Conservation (phyloP, 345 rosid species). For the Linum usitatissimum region DNA sequence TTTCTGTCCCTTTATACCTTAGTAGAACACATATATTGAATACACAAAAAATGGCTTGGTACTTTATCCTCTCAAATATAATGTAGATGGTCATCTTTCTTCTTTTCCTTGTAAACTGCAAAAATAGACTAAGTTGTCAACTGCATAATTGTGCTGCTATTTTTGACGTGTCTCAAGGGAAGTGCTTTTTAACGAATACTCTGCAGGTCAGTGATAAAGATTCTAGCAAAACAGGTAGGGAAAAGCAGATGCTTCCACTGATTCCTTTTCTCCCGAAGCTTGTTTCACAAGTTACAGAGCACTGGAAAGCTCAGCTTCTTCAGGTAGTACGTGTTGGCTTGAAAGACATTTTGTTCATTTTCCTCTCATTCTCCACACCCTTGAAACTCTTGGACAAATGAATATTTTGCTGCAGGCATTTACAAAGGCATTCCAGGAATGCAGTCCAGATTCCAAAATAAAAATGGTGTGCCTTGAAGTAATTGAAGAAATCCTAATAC, state of each 20-base stretch:
- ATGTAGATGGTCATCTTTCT: not conserved
- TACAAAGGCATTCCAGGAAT: slow-evolving; percentile 47
- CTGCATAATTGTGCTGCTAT: too few relatives aligned
- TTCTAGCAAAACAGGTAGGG: slow-evolving; percentile 31
- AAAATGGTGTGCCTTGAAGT: slow-evolving; percentile 53
- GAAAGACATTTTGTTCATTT: not conserved
- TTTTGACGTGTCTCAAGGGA: not conserved
- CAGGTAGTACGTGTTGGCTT: slow-evolving; percentile 38
- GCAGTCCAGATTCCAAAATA: slow-evolving; percentile 51
- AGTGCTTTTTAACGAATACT: not conserved
- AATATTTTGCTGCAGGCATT: slow-evolving; percentile 54
- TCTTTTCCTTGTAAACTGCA: too few relatives aligned
- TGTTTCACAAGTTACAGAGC: slow-evolving; percentile 26
- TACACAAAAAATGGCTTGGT: not conserved
- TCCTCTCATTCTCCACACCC: not conserved
- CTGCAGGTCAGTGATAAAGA: slow-evolving; percentile 35
- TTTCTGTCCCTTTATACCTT: slow-evolving; percentile 9
- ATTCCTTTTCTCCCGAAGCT: slow-evolving; percentile 64
- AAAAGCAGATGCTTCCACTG: slow-evolving; percentile 38
- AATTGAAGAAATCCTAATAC: slow-evolving; percentile 52
- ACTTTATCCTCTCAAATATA: not conserved
- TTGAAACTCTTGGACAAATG: slow-evolving; percentile 6
- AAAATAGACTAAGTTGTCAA: too few relatives aligned
- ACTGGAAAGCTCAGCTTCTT: slow-evolving; percentile 55
- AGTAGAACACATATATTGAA: not conserved